Percentiles rank a stretch among this genome's conserved stretches.
Evolutionary conservation across 2,329 filamentous ascomycete genomes (phyloP).

Genomic region (Ophiostoma tasmaniense): DNA sequence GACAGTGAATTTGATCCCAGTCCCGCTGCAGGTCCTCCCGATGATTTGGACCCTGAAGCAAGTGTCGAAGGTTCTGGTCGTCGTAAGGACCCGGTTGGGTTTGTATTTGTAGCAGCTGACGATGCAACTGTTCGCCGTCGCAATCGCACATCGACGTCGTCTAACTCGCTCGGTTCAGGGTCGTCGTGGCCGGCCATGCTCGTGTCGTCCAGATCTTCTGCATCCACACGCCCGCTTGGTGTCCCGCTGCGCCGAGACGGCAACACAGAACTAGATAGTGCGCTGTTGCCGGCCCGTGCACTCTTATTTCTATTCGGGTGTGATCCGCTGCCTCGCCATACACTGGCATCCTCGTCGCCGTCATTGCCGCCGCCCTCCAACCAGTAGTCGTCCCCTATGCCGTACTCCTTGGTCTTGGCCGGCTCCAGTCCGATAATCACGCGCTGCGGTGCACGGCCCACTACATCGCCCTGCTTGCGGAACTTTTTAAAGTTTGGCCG

Average conservation of each 20-base stretch:
- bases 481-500: slow-evolving; percentile 96
- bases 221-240: not conserved
- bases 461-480: slow-evolving; percentile 45
- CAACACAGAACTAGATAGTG: not conserved
- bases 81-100: not conserved
- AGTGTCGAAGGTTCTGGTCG: not conserved
- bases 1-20: not conserved
- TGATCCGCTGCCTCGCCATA: not conserved
- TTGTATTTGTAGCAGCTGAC: not conserved
- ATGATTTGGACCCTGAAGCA: not conserved
- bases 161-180: not conserved
- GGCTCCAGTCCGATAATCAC: slow-evolving; percentile 65
- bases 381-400: slow-evolving; percentile 71
- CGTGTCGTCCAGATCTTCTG: not conserved
- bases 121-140: not conserved
- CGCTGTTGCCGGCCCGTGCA: not conserved
- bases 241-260: not conserved
- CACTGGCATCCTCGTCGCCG: slow-evolving; percentile 22
- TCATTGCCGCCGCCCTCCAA: slow-evolving; percentile 42
- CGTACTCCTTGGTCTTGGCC: slow-evolving; percentile 61
- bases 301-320: not conserved
- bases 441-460: slow-evolving; percentile 35
- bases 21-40: too few relatives aligned
- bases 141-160: too few relatives aligned
- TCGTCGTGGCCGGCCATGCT: slow-evolving; percentile 4